Evolutionary conservation across 2,329 filamentous ascomycete genomes (phyloP).

Genomic region (Fusarium brachygibbosum): DNA sequence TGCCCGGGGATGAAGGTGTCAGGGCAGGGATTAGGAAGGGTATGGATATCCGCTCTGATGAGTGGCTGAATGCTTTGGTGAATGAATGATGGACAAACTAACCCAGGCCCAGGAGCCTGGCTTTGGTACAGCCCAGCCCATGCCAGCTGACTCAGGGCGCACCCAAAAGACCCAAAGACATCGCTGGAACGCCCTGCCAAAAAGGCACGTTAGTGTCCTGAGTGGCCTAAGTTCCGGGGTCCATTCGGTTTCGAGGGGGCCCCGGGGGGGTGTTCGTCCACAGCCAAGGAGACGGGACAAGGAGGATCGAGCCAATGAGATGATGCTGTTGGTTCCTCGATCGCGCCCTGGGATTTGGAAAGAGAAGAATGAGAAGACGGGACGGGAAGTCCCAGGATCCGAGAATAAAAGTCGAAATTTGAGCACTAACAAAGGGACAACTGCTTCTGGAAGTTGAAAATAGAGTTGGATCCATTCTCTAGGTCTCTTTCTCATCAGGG

Average conservation of each 20-base stretch:
- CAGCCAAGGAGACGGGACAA: constrained; percentile 45
- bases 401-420: constrained; percentile 18
- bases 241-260: constrained; percentile 16
- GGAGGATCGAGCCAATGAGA: constrained; percentile 31
- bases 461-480: not conserved
- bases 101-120: constrained; percentile 49
- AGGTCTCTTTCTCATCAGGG: not conserved
- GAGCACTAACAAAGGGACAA: not conserved
- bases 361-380: constrained; percentile 18
- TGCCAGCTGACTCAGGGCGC: constrained; percentile 40
- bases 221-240: constrained; percentile 29
- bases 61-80: constrained; percentile 26
- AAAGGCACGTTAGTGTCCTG: not conserved
- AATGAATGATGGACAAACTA: not conserved
- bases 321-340: constrained; percentile 18
- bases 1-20: constrained; percentile 10
- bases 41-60: not conserved
- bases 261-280: constrained; percentile 35
- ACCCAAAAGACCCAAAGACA: constrained; percentile 34
- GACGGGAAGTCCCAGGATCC: constrained; percentile 32
- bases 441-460: constrained; percentile 26
- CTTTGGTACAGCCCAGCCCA: constrained; percentile 39
- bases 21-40: constrained; percentile 8
- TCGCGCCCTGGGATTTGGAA: constrained; percentile 3
- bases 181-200: constrained; percentile 21